A percentile compares a stretch with the other conserved stretches of the same genome.
These are phyloP conservation scores for Colletotrichum costaricense DNA, from an alignment of 2,329 filamentous ascomycete genomes.

Conservation along the genomic window DNA sequence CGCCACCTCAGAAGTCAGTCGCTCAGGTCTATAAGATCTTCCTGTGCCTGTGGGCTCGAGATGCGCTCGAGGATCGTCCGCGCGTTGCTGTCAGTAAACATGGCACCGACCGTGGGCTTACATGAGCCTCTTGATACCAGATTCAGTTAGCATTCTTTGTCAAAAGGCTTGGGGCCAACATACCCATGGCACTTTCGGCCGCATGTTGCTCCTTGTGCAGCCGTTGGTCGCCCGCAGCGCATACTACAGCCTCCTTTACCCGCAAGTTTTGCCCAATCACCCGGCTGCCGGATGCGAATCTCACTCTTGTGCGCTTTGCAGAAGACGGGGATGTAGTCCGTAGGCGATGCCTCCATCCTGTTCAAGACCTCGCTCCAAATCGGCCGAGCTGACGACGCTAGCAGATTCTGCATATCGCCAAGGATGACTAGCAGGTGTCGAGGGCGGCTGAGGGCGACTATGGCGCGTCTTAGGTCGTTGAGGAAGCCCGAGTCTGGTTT, in stretches of 20 bases:
- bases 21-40: constrained; percentile 4
- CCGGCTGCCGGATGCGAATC: constrained; percentile 61
- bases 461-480: constrained; percentile 67
- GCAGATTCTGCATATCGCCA: constrained; percentile 72
- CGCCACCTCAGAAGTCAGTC: not conserved
- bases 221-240: not conserved
- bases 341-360: constrained; percentile 51
- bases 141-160: not conserved
- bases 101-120: not conserved
- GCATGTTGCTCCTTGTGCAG: not conserved
- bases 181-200: constrained; percentile 2
- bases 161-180: not conserved
- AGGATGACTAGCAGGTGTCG: constrained; percentile 86
- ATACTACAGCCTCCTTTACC: not conserved
- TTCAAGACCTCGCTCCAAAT: constrained; percentile 64
- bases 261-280: constrained; percentile 59
- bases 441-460: constrained; percentile 75
- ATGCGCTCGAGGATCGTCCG: not conserved
- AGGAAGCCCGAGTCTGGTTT: constrained; percentile 76
- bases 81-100: not conserved
- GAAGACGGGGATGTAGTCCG: constrained; percentile 66
- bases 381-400: constrained; percentile 42
- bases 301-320: constrained; percentile 70
- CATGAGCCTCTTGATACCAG: not conserved
- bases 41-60: not conserved